Conservation (phyloP, 495 filamentous ascomycete genomes). For the Letharia columbiana region DNA sequence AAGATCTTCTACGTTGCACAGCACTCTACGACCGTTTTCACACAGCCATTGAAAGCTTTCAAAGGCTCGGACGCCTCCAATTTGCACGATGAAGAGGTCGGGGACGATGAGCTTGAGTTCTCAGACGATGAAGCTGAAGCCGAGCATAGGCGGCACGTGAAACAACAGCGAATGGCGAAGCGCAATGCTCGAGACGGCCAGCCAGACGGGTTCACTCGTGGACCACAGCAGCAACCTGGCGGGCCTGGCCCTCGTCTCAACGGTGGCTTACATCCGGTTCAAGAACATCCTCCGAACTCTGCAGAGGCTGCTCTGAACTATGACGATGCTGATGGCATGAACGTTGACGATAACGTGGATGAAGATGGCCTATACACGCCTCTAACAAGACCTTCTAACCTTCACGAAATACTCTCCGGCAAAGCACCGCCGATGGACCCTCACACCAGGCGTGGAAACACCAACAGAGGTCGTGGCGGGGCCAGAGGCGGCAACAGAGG, state of each 20-base stretch:
- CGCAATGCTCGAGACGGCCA: slow-evolving; percentile 33
- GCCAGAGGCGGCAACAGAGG: slow-evolving; percentile 43
- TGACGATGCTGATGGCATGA: slow-evolving; percentile 29
- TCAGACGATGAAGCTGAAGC: slow-evolving; percentile 92
- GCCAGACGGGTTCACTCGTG: slow-evolving; percentile 24
- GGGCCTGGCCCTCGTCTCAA: slow-evolving; percentile 31
- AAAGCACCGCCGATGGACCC: slow-evolving; percentile 42
- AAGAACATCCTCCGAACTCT: slow-evolving; percentile 20
- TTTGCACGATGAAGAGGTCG: slow-evolving; percentile 85
- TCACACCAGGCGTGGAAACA: slow-evolving; percentile 25
- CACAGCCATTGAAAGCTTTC: slow-evolving; percentile 60
- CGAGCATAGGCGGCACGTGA: slow-evolving; percentile 64
- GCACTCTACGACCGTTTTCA: slow-evolving; percentile 75
- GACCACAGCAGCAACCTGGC: slow-evolving; percentile 30
- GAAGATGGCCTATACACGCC: slow-evolving; percentile 60
- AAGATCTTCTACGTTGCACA: slow-evolving; percentile 67
- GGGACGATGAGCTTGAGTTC: slow-evolving; percentile 79
- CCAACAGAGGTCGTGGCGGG: slow-evolving; percentile 32
- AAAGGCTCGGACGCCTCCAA: slow-evolving; percentile 93
- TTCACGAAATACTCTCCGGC: slow-evolving; percentile 44
- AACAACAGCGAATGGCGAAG: slow-evolving; percentile 46
- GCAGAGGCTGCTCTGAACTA: slow-evolving; percentile 18
- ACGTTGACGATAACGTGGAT: slow-evolving; percentile 46
- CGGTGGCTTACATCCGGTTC: slow-evolving; percentile 35
- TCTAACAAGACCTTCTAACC: slow-evolving; percentile 53